These are phyloP conservation scores for Suhomyces pyralidae DNA, from an alignment of 805 yeast species.

Conservation along the genomic window DNA sequence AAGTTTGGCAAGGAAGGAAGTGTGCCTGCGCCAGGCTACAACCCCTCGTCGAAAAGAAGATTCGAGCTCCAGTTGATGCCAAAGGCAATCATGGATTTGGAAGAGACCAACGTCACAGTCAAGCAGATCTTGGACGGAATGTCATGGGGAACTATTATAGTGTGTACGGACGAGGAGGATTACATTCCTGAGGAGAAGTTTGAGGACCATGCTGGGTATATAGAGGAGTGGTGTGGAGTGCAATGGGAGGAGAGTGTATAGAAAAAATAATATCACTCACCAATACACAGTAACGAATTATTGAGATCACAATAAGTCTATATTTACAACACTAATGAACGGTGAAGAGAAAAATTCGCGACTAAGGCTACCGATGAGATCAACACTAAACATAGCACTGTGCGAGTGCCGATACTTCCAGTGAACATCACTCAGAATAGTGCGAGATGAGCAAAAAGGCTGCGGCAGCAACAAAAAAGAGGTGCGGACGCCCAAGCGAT, in stretches of 20 bases:
- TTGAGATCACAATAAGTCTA: too few species aligned
- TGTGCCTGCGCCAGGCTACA: slow-evolving; percentile 59
- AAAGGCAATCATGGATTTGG: slow-evolving; percentile 80
- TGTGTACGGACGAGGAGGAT: slow-evolving; percentile 74
- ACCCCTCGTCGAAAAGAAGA: slow-evolving; percentile 57
- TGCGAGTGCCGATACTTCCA: neutral
- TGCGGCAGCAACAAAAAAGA: neutral
- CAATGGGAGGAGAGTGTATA: slow-evolving; percentile 67
- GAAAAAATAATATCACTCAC: neutral
- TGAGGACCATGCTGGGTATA: slow-evolving; percentile 66
- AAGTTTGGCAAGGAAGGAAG: slow-evolving; percentile 32
- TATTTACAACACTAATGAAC: too few species aligned
- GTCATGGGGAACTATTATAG: slow-evolving; percentile 96
- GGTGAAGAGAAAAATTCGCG: too few species aligned
- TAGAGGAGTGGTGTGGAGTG: slow-evolving; percentile 77
- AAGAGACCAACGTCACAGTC: slow-evolving; percentile 28
- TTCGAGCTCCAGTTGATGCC: slow-evolving; percentile 96
- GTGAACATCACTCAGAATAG: neutral
- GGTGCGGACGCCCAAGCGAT: neutral
- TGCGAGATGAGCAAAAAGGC: neutral
- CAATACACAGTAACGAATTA: neutral
- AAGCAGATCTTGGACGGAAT: slow-evolving; percentile 65
- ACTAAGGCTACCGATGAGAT: neutral
- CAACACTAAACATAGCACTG: neutral
- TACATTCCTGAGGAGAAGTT: slow-evolving; percentile 45